Evolutionary conservation across 1,139 yeast genomes (phyloP), one percentile per base, ranked within the genome.

Genomic region (Suhomyces kunorum): DNA sequence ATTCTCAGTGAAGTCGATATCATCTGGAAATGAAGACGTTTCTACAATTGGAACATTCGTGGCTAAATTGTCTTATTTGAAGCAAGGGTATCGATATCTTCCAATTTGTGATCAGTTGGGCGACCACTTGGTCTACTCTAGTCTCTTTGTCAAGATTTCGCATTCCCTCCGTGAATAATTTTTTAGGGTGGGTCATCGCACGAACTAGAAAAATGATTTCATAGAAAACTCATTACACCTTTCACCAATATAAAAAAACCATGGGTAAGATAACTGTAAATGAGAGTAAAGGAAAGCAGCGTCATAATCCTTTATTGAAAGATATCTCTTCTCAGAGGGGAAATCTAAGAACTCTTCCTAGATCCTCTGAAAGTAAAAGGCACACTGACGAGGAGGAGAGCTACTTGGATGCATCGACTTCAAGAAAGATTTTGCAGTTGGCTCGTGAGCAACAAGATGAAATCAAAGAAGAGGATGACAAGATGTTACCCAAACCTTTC

Each of bases 381-480:
- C 19, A 16, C 8, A 15, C 7, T n/a, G 50, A 44, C 50, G 59
- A 37, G 66, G 80, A 70, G 16, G 90, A 84, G 42, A 83, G 77
- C 32, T 83, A 66, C 53, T 74, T 92, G 34, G 97, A 90, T 67
- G 87, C 97, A 14, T 72, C 80, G 19, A 72, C 88, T 26, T 87
- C 98, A 1, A 76, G 95, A 63, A 88, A 81, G 66, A 90, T 92
- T 62, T 71, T 92, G 49, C 87, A 85, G 58, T 72, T 92, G 50
- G 98, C 98, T 12, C 82, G 78, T 54, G 92, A 85, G 54, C 98
- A 92, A 66, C 97, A 89, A 61, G 90, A 87, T 34, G 98, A 92
- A 59, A 63, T 90, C 22, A 86, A 77, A 43, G 71, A 64, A 6
- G 95, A 87, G 58, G 88, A 82, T 48, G 60, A 50, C 5, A 27